These are phyloP conservation scores for Moricandia arvensis DNA, from an alignment of 345 rosid genomes.

Conservation along the genomic window DNA sequence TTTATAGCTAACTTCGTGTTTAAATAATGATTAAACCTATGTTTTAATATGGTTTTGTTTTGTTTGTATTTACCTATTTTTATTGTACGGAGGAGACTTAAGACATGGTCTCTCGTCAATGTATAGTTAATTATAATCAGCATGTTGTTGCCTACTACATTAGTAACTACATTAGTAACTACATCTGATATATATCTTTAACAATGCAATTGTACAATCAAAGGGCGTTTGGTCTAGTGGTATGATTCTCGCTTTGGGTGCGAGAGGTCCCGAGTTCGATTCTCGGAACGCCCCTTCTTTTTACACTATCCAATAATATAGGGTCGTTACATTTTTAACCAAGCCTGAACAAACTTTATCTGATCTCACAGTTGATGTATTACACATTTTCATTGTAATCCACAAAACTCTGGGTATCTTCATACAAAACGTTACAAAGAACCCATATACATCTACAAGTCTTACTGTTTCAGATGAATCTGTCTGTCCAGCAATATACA, in stretches of 20 bases:
- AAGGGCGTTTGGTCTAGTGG: constrained; percentile 88
- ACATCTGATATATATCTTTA: no score
- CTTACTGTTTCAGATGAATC: constrained; percentile 2
- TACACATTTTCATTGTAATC: constrained; percentile 3
- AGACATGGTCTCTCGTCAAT: constrained; percentile 6
- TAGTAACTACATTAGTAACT: no score
- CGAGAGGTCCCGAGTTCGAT: constrained; percentile 85
- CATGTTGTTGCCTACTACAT: background rate
- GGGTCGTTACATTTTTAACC: no score
- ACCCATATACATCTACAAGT: constrained; percentile 8
- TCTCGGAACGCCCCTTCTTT: constrained; percentile 48
- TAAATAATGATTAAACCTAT: background rate
- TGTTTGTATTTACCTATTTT: background rate
- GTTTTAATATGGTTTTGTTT: background rate
- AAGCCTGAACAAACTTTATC: background rate
- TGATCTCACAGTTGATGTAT: background rate
- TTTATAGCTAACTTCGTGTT: constrained; percentile 12
- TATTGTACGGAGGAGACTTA: background rate
- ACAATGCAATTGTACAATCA: accelerated
- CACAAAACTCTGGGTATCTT: background rate
- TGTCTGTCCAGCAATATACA: constrained; percentile 4
- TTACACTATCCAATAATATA: background rate
- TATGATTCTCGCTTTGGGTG: constrained; percentile 93
- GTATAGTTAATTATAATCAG: background rate
- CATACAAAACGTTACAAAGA: constrained; percentile 21